Conservation (phyloP, 371 early-diverging fungal genomes). For the Syncephalastrum contaminatum region DNA sequence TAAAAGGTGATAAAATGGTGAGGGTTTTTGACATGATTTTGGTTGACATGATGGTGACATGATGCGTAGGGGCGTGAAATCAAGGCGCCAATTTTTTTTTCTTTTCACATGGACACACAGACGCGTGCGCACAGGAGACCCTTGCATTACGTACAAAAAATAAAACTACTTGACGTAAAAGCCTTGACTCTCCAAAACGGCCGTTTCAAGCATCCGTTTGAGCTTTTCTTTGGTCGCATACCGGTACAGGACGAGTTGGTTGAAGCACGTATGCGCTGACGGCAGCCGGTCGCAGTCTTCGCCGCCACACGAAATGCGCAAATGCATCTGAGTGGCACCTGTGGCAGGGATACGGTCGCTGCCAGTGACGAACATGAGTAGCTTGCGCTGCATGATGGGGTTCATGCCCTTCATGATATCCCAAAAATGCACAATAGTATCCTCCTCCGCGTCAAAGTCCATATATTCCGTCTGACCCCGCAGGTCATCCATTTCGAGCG, state of each 20-base stretch:
- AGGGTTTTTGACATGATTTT: no score
- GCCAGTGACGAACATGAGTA: conserved; percentile 96
- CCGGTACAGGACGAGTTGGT: conserved; percentile 84
- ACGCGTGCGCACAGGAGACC: no score
- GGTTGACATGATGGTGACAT: no score
- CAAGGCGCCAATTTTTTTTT: no score
- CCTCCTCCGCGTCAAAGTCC: conserved; percentile 65
- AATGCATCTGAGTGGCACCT: conserved; percentile 74
- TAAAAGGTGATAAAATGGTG: no score
- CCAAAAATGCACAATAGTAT: conserved; percentile 84
- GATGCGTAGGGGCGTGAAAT: no score
- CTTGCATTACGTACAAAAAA: no score
- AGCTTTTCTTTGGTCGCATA: conserved; percentile 81
- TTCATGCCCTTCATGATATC: conserved; percentile 73
- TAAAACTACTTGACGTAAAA: conserved; percentile 77
- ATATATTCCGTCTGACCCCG: conserved; percentile 81
- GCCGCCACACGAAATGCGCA: conserved; percentile 82
- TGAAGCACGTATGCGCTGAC: conserved; percentile 97
- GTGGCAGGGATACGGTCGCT: conserved; percentile 95
- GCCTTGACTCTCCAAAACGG: conserved; percentile 89
- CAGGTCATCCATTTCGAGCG: conserved; percentile 78
- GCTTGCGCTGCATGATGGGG: conserved; percentile 69
- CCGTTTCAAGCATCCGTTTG: conserved; percentile 73
- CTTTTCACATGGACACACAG: no score
- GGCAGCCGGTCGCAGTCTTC: conserved; percentile 76